phyloP scores from a whole-genome alignment of 768 basidiomycete genomes.

The Amanita exitialis region DNA sequence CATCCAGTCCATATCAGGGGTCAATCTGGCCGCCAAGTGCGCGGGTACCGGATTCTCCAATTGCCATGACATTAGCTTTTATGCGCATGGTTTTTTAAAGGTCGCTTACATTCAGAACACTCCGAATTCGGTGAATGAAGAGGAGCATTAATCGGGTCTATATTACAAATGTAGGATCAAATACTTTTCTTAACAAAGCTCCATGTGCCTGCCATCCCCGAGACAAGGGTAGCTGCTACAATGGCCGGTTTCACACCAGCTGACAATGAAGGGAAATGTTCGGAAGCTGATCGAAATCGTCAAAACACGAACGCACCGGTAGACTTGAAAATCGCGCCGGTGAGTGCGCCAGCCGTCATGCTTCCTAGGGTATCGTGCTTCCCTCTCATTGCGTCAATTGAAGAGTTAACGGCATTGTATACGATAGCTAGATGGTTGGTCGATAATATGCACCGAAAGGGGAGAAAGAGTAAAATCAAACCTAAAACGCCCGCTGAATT shows the following conservation, averaged over 20 bases:
- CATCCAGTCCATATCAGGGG: constrained; percentile 31
- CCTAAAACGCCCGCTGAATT: constrained; percentile 98
- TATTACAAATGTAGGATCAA: constrained; percentile 43
- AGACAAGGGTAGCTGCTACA: constrained; percentile 82
- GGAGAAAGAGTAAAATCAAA: constrained; percentile 37
- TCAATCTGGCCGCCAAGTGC: constrained; percentile 30
- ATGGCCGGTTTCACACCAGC: constrained; percentile 89
- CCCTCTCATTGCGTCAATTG: constrained; percentile 81
- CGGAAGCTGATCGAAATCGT: constrained; percentile 12
- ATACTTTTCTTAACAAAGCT: constrained; percentile 88
- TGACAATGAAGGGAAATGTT: constrained; percentile 36
- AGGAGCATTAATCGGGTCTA: constrained; percentile 37
- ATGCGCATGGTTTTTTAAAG: constrained; percentile 26
- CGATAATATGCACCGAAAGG: constrained; percentile 16
- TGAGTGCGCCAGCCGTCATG: constrained; percentile 86
- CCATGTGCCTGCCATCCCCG: constrained; percentile 87
- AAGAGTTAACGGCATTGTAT: constrained; percentile 95
- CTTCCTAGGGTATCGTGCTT: constrained; percentile 88
- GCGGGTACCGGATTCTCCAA: constrained; percentile 27
- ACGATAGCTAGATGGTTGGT: constrained; percentile 64
- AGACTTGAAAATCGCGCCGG: constrained; percentile 87
- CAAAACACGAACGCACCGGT: constrained; percentile 61
- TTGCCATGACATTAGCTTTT: constrained; percentile 13
- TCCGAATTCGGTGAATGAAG: constrained; percentile 31
- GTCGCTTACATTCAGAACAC: constrained; percentile 31